Percentiles rank a stretch among this genome's conserved stretches.
phyloP scores from a whole-genome alignment of 2,329 filamentous ascomycete species.

The Metarhizium robertsii region DNA sequence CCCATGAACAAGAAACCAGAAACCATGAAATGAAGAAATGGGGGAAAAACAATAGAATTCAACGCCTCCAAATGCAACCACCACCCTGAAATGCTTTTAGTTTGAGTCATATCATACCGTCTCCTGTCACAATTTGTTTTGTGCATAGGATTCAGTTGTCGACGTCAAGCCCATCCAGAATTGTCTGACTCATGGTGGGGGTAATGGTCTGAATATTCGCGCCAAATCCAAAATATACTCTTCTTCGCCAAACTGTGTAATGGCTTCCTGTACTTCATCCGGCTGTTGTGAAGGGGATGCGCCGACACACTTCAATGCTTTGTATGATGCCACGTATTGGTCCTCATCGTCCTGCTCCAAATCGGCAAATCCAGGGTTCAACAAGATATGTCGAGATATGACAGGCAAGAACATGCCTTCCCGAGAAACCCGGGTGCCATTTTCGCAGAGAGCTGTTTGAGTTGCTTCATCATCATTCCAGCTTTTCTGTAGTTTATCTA shows the following conservation, averaged over 20 bases:
- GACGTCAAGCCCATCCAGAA: slow-evolving; percentile 5
- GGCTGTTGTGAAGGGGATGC: not conserved
- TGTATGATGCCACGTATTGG: not conserved
- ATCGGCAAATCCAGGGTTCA: not conserved
- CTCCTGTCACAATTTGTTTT: not conserved
- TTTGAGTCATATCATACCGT: slow-evolving; percentile 6
- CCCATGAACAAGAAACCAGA: not conserved
- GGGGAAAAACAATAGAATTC: slow-evolving; percentile 15
- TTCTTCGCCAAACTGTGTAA: not conserved
- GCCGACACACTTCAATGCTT: not conserved
- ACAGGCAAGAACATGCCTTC: not conserved
- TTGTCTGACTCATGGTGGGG: slow-evolving; percentile 3
- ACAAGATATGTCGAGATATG: slow-evolving; percentile 1
- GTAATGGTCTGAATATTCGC: slow-evolving; percentile 4
- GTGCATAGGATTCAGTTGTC: not conserved
- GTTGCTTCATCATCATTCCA: not conserved
- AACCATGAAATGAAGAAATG: slow-evolving; percentile 5
- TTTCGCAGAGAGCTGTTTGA: not conserved
- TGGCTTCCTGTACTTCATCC: not conserved
- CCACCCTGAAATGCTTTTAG: slow-evolving; percentile 18
- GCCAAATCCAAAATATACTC: slow-evolving; percentile 6
- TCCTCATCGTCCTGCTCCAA: not conserved
- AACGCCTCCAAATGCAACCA: slow-evolving; percentile 31
- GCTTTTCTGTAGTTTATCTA: not conserved
- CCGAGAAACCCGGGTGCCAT: not conserved